Evolutionary conservation across 345 rosid genomes (phyloP).

Genomic region (Abelmoschus esculentus): DNA sequence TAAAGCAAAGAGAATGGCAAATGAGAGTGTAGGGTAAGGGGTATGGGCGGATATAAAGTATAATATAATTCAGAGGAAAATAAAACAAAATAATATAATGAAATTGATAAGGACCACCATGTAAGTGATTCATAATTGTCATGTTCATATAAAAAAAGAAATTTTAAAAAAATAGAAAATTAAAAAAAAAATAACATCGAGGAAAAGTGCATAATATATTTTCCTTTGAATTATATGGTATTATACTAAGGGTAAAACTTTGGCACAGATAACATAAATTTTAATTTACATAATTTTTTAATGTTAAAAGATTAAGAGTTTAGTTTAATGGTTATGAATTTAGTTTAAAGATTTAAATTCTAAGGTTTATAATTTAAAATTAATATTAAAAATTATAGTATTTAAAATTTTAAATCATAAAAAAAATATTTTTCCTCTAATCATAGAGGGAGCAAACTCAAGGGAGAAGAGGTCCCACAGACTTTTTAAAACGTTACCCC

Average conservation of each 20-base stretch:
- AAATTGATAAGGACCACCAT: slow-evolving; percentile 4
- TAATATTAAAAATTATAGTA: no score
- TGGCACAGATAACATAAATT: no score
- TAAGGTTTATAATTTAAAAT: no score
- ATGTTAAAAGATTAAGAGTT: no score
- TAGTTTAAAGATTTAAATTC: no score
- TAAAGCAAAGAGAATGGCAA: neutral
- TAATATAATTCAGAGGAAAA: neutral
- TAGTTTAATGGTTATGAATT: no score
- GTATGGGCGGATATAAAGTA: neutral
- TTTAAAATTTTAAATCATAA: no score
- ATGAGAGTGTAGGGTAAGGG: slow-evolving; percentile 35
- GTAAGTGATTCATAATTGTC: slow-evolving; percentile 1
- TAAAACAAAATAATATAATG: neutral
- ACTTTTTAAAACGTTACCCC: neutral
- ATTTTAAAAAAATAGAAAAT: neutral
- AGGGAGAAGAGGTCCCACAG: neutral
- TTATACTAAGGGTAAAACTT: no score
- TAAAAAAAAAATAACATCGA: no score
- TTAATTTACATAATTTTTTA: no score
- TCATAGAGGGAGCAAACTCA: neutral
- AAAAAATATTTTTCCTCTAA: neutral
- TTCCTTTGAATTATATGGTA: no score
- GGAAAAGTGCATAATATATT: no score
- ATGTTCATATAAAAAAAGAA: neutral